phyloP scores from a whole-genome alignment of 768 basidiomycete species.

The Rhodocollybia butyracea region DNA sequence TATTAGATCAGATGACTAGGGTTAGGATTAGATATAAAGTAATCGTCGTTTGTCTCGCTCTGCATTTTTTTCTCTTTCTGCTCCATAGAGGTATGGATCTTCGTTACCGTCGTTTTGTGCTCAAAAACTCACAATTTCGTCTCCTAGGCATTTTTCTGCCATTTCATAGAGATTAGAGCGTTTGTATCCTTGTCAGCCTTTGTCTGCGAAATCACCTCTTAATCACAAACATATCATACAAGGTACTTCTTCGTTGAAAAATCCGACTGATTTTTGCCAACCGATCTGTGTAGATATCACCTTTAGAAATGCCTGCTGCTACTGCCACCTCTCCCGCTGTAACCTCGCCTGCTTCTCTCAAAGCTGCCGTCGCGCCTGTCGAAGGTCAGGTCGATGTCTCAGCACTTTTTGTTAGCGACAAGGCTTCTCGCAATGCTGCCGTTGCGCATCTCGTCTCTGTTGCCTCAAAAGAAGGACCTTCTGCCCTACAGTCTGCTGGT shows the following conservation, averaged over 20 bases:
- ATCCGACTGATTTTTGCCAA: neutral
- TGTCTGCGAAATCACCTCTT: slow-evolving; percentile 36
- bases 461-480: slow-evolving; percentile 82
- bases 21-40: too few species aligned
- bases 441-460: slow-evolving; percentile 66
- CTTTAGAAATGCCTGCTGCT: slow-evolving; percentile 75
- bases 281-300: slow-evolving; percentile 33
- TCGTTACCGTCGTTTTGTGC: slow-evolving; percentile 1
- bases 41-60: too few species aligned
- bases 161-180: slow-evolving; percentile 56
- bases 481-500: slow-evolving; percentile 64
- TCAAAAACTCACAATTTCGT: neutral
- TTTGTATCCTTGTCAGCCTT: slow-evolving; percentile 57
- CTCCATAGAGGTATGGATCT: slow-evolving; percentile 30
- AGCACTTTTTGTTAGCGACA: slow-evolving; percentile 82
- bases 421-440: slow-evolving; percentile 72
- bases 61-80: slow-evolving; percentile 27
- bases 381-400: slow-evolving; percentile 68
- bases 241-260: slow-evolving; percentile 32
- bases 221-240: slow-evolving; percentile 31
- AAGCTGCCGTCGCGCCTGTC: slow-evolving; percentile 52
- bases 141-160: slow-evolving; percentile 33
- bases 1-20: too few species aligned
- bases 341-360: slow-evolving; percentile 68
- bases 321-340: slow-evolving; percentile 52